Base-by-base conservation (phyloP, 192 early-diverging fungal species). In the Coemansia sp. region DNA sequence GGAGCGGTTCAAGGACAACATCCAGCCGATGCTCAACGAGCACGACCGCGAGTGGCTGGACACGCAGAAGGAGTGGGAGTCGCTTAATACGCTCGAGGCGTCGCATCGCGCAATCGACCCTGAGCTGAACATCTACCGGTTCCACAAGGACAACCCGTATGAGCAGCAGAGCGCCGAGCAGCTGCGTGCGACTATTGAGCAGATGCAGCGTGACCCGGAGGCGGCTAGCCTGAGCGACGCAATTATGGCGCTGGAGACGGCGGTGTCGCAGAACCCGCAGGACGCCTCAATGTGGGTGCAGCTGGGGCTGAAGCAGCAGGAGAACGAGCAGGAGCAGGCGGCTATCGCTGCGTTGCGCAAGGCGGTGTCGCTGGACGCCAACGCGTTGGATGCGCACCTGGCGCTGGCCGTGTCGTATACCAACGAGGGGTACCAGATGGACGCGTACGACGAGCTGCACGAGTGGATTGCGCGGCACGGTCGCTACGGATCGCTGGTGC, bases 241-340 rank as follows among this genome's bases (percentile, higher is more conserved):
- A 1, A 94, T 98, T 44, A 69, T 98, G 57, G 89, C 91, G 6
- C 84, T 98, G 10, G 97, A 99, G 71, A 93, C 93, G 18, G 82
- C 86, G 1, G 85, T 95, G 22, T 88, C 94, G 64, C 74, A 86
- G 43, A 83, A 91, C 40, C 85, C 92, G 0, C 61, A 81, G 34
- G 87, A 98, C 70, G 89, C 93, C 0, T 68, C 69, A 0, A 81
- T 89, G 48, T 99, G 97, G 97, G 78, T 87, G 56, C 69, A 85
- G 62, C 81, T 99, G 9, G 97, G 97, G 37, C 73, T 91, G 30
- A 79, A 81, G 49, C 97, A 99, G 66, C 94, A 96, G 58, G 97
- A 99, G 65, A 98, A 97, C 71, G 97, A 99, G 66, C 89, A 92
- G 43, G 97, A 99, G 60, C 78, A 80, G 2, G 82, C 85, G 17